Evolutionary conservation across 2,329 filamentous ascomycete genomes (phyloP), one percentile per base, ranked within the genome.

Genomic region (Lachnellula arida): DNA sequence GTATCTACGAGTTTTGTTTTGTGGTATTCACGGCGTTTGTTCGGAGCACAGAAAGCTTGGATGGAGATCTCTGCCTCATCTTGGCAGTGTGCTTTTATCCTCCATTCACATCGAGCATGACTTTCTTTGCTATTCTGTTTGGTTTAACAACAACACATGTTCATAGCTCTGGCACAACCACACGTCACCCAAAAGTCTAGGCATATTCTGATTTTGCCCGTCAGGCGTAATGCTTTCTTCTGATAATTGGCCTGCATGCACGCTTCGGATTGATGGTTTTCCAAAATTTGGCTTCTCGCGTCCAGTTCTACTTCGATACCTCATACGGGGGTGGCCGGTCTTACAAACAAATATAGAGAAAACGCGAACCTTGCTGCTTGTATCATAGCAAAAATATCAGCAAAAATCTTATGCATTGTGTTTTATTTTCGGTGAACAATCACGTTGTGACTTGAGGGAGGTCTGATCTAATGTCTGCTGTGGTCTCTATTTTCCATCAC

Each of bases 1-100:
- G 62, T 68, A 66, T 68, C 58, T 64, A 67, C 63, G 63, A 65
- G 59, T 60, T 63, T 62, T 65, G 57, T 61, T 60, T 58, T 62
- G 55, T 60, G 60, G 54, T 62, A 55, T 61, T 58, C 55, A 65
- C 54, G 65, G 66, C 66, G 66, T 68, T 69, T 61, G 59, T 65
- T 58, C 63, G 62, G 66, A 62, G 62, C 63, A 64, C 55, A 60
- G 58, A 61, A 61, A 66, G 62, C 9, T 32, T 32, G 62, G 63
- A 66, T 67, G 67, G 65, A 67, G 65, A 69, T 66, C 57, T 66
- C 51, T 61, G 56, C 51, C 54, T 55, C 50, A 64, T 63, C 60
- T 59, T 57, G 52, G 54, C 40, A 51, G 53, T 54, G 51, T 56
- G 52, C 57, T 53, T 56, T 61, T 53, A 60, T 57, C 57, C 59